Evolutionary conservation across 164 flowering plant genomes (phyloP).

Genomic region (Umbellularia californica): DNA sequence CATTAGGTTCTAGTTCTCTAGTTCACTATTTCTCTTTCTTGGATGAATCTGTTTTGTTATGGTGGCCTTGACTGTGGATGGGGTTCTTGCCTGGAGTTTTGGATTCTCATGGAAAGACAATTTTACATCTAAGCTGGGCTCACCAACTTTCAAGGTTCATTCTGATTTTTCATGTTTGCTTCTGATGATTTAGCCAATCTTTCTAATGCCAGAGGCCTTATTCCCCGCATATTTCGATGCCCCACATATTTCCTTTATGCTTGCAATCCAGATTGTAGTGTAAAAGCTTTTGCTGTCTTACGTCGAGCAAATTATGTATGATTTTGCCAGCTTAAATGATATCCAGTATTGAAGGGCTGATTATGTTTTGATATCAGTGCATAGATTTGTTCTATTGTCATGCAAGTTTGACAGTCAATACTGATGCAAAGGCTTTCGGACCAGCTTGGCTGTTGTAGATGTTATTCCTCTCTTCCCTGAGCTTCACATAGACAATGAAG

Average conservation of each 20-base stretch:
- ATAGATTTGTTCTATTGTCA: not conserved
- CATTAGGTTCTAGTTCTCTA: too few species aligned
- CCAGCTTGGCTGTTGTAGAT: slow-evolving; percentile 54
- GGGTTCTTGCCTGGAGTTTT: too few species aligned
- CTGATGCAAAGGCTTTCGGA: slow-evolving; percentile 32
- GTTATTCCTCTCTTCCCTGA: slow-evolving; percentile 75
- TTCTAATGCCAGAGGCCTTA: too few species aligned
- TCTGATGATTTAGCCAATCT: too few species aligned
- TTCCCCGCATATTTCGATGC: too few species aligned
- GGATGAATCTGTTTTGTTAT: too few species aligned
- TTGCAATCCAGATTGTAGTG: not conserved
- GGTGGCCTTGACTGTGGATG: too few species aligned
- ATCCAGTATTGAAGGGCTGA: not conserved
- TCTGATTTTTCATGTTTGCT: too few species aligned
- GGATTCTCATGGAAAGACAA: too few species aligned
- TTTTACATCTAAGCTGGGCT: too few species aligned
- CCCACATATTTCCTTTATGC: not conserved
- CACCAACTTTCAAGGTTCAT: too few species aligned
- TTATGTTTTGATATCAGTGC: not conserved
- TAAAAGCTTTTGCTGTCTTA: not conserved
- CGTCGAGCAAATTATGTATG: not conserved
- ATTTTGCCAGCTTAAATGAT: not conserved
- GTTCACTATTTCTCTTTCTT: too few species aligned
- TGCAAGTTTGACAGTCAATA: not conserved
- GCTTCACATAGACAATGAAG: slow-evolving; percentile 47